Percentiles rank a stretch among this genome's conserved stretches.
phyloP scores from a whole-genome alignment of 345 rosid genomes.

The Rhizophora mangle region DNA sequence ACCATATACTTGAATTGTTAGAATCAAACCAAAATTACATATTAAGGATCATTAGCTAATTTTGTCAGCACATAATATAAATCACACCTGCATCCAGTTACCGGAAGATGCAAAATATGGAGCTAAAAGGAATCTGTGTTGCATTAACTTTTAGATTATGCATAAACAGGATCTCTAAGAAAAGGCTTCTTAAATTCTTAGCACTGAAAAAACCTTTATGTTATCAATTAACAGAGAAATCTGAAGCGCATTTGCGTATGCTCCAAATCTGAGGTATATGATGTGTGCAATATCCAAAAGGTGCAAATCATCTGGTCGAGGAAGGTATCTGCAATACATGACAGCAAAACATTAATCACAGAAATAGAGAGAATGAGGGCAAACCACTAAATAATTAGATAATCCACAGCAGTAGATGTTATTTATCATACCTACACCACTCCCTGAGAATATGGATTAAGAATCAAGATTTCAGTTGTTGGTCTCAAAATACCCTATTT shows the following conservation, averaged over 20 bases:
- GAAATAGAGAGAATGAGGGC: neutral
- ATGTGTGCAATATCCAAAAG: constrained; percentile 71
- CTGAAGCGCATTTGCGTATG: constrained; percentile 71
- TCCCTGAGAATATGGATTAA: too few relatives aligned
- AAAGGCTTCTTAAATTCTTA: neutral
- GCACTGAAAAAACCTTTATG: constrained; percentile 51
- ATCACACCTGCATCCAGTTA: neutral
- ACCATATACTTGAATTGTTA: constrained; percentile 2
- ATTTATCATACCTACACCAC: too few relatives aligned
- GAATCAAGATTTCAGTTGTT: too few relatives aligned
- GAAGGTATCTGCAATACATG: constrained; percentile 61
- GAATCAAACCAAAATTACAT: neutral
- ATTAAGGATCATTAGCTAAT: neutral
- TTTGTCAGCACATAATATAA: neutral
- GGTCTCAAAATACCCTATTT: too few relatives aligned
- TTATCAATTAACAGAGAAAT: constrained; percentile 78
- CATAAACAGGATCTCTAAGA: neutral
- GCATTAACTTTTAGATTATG: too few relatives aligned
- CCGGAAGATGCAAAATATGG: neutral
- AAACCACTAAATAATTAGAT: neutral
- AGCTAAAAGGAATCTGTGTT: neutral
- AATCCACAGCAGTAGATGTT: too few relatives aligned
- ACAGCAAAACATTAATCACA: constrained; percentile 14
- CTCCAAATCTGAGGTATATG: constrained; percentile 70
- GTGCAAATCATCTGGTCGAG: constrained; percentile 79